Base-by-base conservation (phyloP, 129 eudicot genomes). In the Daucus carota region DNA sequence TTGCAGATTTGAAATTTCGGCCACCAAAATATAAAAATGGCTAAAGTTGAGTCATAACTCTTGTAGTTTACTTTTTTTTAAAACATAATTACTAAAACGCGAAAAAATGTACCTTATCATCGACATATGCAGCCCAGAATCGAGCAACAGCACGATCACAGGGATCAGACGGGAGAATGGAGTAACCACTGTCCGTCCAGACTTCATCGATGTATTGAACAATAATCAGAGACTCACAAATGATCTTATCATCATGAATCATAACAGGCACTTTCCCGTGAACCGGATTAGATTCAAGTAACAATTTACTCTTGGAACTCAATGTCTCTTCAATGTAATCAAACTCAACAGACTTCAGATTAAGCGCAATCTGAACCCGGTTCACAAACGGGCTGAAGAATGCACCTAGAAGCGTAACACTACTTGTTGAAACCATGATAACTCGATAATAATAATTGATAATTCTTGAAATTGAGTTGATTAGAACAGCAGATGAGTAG, bases 41-140 rank as follows among this genome's bases (percentile, higher is more conserved):
- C n/a, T n/a, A n/a, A n/a, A n/a, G n/a, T n/a, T n/a, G n/a, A n/a
- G n/a, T n/a, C n/a, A n/a, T n/a, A n/a, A n/a, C n/a, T n/a, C n/a
- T n/a, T n/a, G n/a, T n/a, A n/a, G n/a, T n/a, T n/a, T n/a, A n/a
- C n/a, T n/a, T n/a, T n/a, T n/a, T 48, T 48, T 18, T 0, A 8
- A 48, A 48, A 5, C 24, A 48, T 48, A 48, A 18, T 48, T 48
- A 48, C 57, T 48, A 2, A 18, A 18, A 54, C 31, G 5, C n/a
- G 8, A 67, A 2, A 47, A 47, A 3, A 29, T 38, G 14, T 3
- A 69, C 73, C 73, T 38, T 69, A 3, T 69, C 73, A 36, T 69
- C 73, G 0, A 69, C 28, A 69, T 69, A 69, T n/a, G 73, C 46
- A 17, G 73, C 73, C 73, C 73, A 69, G 22, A 69, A 22, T 20